These are phyloP conservation scores for Hippophae tibetana DNA, from an alignment of 306 rosid species.

Conservation along the genomic window DNA sequence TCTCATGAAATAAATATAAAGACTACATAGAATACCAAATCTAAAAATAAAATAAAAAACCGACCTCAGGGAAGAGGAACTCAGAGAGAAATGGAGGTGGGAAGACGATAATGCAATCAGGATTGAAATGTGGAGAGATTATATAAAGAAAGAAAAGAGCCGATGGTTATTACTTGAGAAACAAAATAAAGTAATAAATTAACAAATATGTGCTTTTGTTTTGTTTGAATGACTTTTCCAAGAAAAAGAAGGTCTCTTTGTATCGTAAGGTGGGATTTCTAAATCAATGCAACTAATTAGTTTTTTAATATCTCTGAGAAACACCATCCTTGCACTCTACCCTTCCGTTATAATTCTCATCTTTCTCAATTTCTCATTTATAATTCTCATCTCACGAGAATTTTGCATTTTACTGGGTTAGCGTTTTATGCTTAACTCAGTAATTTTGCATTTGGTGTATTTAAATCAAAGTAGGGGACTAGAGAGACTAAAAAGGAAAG, in stretches of 20 bases:
- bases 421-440: too few species aligned
- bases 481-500: too few species aligned
- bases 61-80: slow-evolving; percentile 54
- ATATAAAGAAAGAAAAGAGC: slow-evolving; percentile 41
- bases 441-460: too few species aligned
- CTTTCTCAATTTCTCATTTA: neutral
- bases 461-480: too few species aligned
- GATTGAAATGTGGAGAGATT: slow-evolving; percentile 21
- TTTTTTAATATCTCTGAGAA: slow-evolving; percentile 18
- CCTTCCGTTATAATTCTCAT: slow-evolving; percentile 26
- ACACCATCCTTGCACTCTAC: slow-evolving; percentile 48
- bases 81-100: slow-evolving; percentile 40
- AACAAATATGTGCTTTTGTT: neutral
- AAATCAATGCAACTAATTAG: slow-evolving; percentile 39
- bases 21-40: neutral
- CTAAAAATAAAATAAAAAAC: slow-evolving; percentile 13
- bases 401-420: neutral
- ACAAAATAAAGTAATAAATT: slow-evolving; percentile 8
- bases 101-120: slow-evolving; percentile 28
- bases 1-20: too few species aligned
- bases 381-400: slow-evolving; percentile 22
- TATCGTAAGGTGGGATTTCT: slow-evolving; percentile 50
- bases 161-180: slow-evolving; percentile 12
- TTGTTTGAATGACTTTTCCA: slow-evolving; percentile 27
- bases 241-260: neutral